Conservation (phyloP, 331 rosid species). For the Quercus tomentella region DNA sequence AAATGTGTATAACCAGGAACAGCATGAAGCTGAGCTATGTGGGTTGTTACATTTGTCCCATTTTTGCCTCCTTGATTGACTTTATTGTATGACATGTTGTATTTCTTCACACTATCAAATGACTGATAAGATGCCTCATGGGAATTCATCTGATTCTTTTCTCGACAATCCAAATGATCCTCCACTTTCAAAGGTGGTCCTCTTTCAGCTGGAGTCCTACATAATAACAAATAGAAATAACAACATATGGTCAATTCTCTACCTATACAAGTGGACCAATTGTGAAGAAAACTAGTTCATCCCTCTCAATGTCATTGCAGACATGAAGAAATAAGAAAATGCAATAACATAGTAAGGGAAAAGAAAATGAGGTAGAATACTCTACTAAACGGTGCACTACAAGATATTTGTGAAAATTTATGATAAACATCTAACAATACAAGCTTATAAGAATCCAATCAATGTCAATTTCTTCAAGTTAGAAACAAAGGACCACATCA, state of each 20-base stretch:
- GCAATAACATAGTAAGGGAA: background rate
- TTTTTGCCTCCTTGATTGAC: conserved; percentile 52
- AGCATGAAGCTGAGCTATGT: conserved; percentile 51
- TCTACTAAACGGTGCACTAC: background rate
- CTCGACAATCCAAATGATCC: conserved; percentile 25
- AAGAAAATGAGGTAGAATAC: background rate
- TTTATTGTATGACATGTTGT: conserved; percentile 67
- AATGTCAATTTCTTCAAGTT: background rate
- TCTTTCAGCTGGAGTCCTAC: conserved; percentile 48
- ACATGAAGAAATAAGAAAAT: background rate
- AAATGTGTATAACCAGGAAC: conserved; percentile 60
- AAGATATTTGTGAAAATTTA: background rate
- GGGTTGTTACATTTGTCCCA: conserved; percentile 43
- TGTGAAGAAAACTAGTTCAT: background rate
- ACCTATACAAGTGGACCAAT: background rate
- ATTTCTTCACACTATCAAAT: conserved; percentile 41
- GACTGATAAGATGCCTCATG: conserved; percentile 29
- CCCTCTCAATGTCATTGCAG: background rate
- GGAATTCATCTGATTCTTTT: conserved; percentile 23
- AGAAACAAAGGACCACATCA: background rate
- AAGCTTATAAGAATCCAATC: background rate
- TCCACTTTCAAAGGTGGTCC: conserved; percentile 24
- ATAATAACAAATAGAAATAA: conserved; percentile 16
- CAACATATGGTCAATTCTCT: background rate
- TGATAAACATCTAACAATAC: background rate